Percentiles rank a stretch among this genome's conserved stretches.
Evolutionary conservation across 2,329 filamentous ascomycete genomes (phyloP).

Genomic region (Juglanconis oblonga): DNA sequence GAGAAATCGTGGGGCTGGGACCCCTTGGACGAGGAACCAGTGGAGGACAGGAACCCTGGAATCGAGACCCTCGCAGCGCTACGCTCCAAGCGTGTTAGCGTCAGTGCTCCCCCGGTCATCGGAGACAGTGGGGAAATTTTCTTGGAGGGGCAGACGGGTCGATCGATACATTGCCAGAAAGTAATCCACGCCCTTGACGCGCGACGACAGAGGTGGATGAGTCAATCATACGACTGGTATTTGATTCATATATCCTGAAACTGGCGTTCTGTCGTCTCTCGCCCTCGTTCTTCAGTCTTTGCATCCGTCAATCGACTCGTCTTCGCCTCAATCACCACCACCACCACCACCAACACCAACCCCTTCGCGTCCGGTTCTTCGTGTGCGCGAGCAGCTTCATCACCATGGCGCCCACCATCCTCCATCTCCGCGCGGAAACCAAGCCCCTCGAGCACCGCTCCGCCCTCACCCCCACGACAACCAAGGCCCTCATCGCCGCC

Average conservation of each 20-base stretch:
- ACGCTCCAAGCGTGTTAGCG: not conserved
- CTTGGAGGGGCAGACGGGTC: too few species aligned
- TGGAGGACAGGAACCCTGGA: constrained; percentile 14
- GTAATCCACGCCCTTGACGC: not conserved
- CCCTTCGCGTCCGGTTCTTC: not conserved
- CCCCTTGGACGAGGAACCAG: not conserved
- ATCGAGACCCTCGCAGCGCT: too few species aligned
- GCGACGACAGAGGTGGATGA: not conserved
- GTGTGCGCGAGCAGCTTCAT: not conserved
- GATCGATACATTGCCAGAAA: too few species aligned
- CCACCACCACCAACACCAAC: not conserved
- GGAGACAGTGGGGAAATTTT: constrained; percentile 6
- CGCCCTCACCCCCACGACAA: constrained; percentile 34
- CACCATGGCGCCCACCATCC: constrained; percentile 34
- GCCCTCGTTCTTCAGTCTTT: not conserved
- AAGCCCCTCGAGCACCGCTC: constrained; percentile 58
- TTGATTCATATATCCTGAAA: not conserved
- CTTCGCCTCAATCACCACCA: not conserved
- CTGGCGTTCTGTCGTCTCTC: not conserved
- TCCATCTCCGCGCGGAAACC: constrained; percentile 58
- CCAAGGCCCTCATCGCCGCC: constrained; percentile 61
- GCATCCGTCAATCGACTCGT: constrained; percentile 5
- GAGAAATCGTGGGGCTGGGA: constrained; percentile 20
- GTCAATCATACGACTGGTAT: constrained; percentile 2
- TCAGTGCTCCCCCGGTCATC: not conserved